Percentiles rank a stretch among this genome's conserved stretches.
These are phyloP conservation scores for Penicillium alfredii DNA, from an alignment of 495 filamentous ascomycete species.

Conservation along the genomic window DNA sequence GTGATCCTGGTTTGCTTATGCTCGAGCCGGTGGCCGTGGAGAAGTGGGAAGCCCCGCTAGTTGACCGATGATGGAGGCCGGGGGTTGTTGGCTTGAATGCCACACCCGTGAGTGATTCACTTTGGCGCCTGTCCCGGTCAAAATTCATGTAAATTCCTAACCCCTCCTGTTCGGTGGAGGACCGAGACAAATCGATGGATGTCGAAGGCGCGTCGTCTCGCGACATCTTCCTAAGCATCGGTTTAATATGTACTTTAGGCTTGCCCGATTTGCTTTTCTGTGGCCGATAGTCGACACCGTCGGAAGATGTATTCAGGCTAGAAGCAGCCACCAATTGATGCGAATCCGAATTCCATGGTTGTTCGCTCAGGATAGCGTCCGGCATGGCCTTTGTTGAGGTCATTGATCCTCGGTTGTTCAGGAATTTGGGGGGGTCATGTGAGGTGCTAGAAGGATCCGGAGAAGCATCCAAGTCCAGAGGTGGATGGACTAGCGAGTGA, in stretches of 20 bases:
- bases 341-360: slow-evolving; percentile 8
- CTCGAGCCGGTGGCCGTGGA: slow-evolving; percentile 45
- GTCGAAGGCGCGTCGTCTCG: slow-evolving; percentile 39
- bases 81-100: slow-evolving; percentile 28
- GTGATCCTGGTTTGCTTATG: slow-evolving; percentile 42
- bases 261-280: slow-evolving; percentile 23
- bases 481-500: slow-evolving; percentile 6
- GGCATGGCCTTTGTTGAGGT: slow-evolving; percentile 9
- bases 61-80: slow-evolving; percentile 47
- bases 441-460: slow-evolving; percentile 14
- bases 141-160: slow-evolving; percentile 49
- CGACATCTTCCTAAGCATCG: slow-evolving; percentile 50
- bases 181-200: slow-evolving; percentile 50
- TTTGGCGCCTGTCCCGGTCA: slow-evolving; percentile 32
- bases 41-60: slow-evolving; percentile 51
- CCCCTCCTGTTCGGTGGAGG: slow-evolving; percentile 50
- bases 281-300: slow-evolving; percentile 20
- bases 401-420: slow-evolving; percentile 7
- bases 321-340: slow-evolving; percentile 6
- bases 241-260: slow-evolving; percentile 48
- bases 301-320: slow-evolving; percentile 10
- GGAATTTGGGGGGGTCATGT: slow-evolving; percentile 3
- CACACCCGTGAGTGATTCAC: slow-evolving; percentile 22
- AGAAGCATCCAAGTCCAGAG: slow-evolving; percentile 11
- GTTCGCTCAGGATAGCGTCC: slow-evolving; percentile 8